These are phyloP conservation scores for Miamiensis avidus DNA, from an alignment of 169 alveolate species.

Conservation along the genomic window DNA sequence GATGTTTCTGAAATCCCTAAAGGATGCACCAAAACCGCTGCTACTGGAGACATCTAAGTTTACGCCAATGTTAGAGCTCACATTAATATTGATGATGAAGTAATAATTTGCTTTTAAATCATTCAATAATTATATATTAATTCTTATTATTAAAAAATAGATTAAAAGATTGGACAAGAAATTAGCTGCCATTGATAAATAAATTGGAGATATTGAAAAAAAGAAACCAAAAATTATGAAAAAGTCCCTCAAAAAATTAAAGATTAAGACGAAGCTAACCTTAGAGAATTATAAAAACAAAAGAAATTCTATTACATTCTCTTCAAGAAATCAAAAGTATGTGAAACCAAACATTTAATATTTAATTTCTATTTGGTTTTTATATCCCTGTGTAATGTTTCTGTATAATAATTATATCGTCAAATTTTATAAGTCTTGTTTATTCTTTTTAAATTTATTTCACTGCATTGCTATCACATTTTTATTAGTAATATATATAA, in stretches of 20 bases:
- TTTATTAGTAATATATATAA: too few species aligned
- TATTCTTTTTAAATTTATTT: too few species aligned
- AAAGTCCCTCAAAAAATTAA: not conserved
- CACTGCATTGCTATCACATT: too few species aligned
- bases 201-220: not conserved
- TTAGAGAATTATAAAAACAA: not conserved
- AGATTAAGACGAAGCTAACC: not conserved
- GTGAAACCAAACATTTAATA: too few species aligned
- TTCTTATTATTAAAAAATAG: not conserved
- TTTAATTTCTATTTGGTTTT: too few species aligned
- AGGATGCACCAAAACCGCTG: not conserved
- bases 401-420: too few species aligned
- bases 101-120: too few species aligned
- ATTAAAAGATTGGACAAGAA: not conserved
- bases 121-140: too few species aligned
- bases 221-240: not conserved
- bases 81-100: not conserved
- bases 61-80: not conserved
- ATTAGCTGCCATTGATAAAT: not conserved
- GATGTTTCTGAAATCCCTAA: not conserved
- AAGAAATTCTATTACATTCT: too few species aligned
- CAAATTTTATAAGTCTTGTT: too few species aligned
- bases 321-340: too few species aligned
- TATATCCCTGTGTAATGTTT: too few species aligned
- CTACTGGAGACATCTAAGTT: not conserved